Evolutionary conservation across 1,139 yeast species (phyloP), one percentile per base, ranked within the genome.

Genomic region (Nadsonia starkeyi-henricii): DNA sequence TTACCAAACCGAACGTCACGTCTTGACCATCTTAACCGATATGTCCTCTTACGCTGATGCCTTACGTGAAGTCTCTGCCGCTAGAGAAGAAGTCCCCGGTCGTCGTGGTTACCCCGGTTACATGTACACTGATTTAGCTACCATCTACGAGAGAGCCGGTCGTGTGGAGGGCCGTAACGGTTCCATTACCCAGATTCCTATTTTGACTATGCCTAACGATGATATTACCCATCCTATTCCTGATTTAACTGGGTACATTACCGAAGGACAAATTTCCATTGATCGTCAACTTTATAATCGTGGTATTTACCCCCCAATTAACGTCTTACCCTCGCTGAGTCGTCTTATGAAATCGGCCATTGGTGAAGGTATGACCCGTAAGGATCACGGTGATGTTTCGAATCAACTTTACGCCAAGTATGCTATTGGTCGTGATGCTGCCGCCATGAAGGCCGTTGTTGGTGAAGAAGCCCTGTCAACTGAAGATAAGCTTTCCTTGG

Each of bases 21-120:
- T 91, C 48, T 80, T 91, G 71, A 93, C 97, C 51, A 91, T 91
- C 63, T 78, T 91, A 65, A 93, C 99, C 51, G 99, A 91, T 73
- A 91, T 91, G 99, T 86, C 96, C 23, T 91, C 98, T 18, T 91
- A 91, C 67, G 99, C 99, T 41, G 99, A 91, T 69, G 99, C 99
- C 42, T 76, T 91, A 65, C 89, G 99, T 80, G 99, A 91, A 74
- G 98, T 91, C 49, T 88, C 97, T 53, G 98, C 99, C 53, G 99
- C 99, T 47, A 85, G 99, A 77, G 99, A 91, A 73, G 99, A 91
- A 73, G 99, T 91, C 46, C 99, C 99, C 63, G 99, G 99, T 76
- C 88, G 99, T 79, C 88, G 99, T 81, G 99, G 99, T 75, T 91
- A 91, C 71, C 99, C 99, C 55, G 99, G 99, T 84, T 91, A 91